phyloP scores from a whole-genome alignment of 768 basidiomycete genomes.

The Lentinula boryana region DNA sequence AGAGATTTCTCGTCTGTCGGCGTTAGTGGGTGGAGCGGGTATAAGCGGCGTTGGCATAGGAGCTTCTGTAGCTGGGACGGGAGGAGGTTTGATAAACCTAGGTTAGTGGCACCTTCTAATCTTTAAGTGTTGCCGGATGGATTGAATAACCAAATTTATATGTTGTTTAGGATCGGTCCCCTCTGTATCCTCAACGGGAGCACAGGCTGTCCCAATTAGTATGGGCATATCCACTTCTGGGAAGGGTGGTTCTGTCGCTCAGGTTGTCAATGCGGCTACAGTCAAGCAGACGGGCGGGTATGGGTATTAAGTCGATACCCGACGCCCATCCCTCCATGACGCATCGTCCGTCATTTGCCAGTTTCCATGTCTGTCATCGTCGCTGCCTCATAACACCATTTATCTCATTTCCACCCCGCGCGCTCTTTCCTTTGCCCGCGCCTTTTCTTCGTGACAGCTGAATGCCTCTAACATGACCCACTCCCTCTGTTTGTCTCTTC shows the following conservation, averaged over 20 bases:
- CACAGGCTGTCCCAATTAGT: not conserved
- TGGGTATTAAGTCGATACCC: not conserved
- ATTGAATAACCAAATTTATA: not conserved
- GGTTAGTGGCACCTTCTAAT: not conserved
- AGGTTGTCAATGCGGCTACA: not conserved
- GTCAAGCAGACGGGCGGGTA: not conserved
- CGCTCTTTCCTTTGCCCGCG: too few relatives aligned
- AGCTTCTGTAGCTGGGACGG: not conserved
- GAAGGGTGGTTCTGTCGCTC: not conserved
- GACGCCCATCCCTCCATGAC: not conserved
- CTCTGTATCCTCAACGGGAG: not conserved
- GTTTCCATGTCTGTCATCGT: too few relatives aligned
- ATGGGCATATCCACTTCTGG: not conserved
- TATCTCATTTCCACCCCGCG: too few relatives aligned
- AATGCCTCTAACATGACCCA: too few relatives aligned
- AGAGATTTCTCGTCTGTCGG: conserved; percentile 80
- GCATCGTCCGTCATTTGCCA: not conserved
- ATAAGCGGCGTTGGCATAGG: conserved; percentile 22
- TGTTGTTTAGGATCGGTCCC: not conserved
- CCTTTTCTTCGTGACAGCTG: too few relatives aligned
- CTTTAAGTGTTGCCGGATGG: not conserved
- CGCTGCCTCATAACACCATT: not conserved
- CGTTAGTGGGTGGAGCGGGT: conserved; percentile 62
- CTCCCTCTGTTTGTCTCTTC: too few relatives aligned
- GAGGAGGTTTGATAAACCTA: not conserved